A percentile compares a stretch with the other conserved stretches of the same genome.
phyloP scores from a whole-genome alignment of 2,329 filamentous ascomycete genomes.

The Xylariomycetidae sp. region DNA sequence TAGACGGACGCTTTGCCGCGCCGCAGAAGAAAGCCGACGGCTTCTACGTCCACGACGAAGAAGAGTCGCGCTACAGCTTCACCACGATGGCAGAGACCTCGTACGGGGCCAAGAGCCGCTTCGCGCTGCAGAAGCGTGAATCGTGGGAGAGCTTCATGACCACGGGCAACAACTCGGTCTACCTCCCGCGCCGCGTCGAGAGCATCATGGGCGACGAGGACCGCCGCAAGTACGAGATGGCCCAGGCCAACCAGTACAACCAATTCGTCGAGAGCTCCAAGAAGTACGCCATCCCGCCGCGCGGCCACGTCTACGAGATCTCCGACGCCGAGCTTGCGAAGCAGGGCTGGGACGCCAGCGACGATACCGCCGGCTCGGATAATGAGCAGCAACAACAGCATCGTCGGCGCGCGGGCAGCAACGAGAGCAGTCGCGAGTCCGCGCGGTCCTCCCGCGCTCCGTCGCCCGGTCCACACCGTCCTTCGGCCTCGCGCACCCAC shows the following conservation, averaged over 20 bases:
- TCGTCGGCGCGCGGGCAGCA: slow-evolving; percentile 15
- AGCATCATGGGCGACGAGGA: slow-evolving; percentile 76
- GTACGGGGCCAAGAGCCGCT: slow-evolving; percentile 32
- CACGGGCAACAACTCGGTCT: slow-evolving; percentile 54
- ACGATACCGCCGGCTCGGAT: slow-evolving; percentile 24
- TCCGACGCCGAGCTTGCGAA: slow-evolving; percentile 37
- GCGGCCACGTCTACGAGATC: slow-evolving; percentile 44
- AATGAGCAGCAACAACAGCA: slow-evolving; percentile 12
- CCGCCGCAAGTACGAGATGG: slow-evolving; percentile 64
- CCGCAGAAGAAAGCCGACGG: slow-evolving; percentile 62
- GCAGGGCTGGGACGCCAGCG: slow-evolving; percentile 34
- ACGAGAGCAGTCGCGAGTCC: slow-evolving; percentile 13
- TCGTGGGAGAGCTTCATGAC: slow-evolving; percentile 65
- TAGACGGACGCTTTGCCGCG: slow-evolving; percentile 75
- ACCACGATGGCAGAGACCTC: slow-evolving; percentile 24
- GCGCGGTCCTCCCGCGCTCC: slow-evolving; percentile 10
- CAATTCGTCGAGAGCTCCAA: slow-evolving; percentile 27
- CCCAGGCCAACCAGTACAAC: slow-evolving; percentile 49
- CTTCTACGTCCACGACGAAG: slow-evolving; percentile 62
- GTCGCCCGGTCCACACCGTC: no score
- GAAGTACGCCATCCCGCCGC: slow-evolving; percentile 29
- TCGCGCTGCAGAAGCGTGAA: slow-evolving; percentile 47
- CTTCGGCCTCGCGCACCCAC: no score
- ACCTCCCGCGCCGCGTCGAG: slow-evolving; percentile 63
- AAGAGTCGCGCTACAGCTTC: slow-evolving; percentile 60